phyloP scores from a whole-genome alignment of 2,329 filamentous ascomycete species.

The Xylaria sp. region DNA sequence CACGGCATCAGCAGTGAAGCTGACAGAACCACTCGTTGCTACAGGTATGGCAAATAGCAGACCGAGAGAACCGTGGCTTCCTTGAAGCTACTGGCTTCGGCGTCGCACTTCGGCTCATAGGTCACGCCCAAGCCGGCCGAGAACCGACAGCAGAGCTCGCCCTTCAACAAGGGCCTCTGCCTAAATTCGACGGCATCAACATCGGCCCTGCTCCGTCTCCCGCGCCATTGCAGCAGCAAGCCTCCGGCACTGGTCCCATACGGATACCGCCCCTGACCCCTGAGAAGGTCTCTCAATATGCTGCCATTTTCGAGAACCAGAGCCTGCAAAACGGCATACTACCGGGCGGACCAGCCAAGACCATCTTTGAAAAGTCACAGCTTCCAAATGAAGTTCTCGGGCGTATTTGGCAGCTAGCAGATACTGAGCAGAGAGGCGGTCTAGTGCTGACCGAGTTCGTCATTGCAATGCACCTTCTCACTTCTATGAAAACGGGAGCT shows the following conservation, averaged over 20 bases:
- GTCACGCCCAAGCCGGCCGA: constrained; percentile 88
- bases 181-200: constrained; percentile 83
- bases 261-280: constrained; percentile 87
- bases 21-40: constrained; percentile 35
- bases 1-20: constrained; percentile 24
- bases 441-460: constrained; percentile 91
- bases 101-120: constrained; percentile 90
- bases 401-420: constrained; percentile 94
- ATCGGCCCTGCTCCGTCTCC: constrained; percentile 50
- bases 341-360: constrained; percentile 84
- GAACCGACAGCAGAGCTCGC: constrained; percentile 83
- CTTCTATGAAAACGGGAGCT: constrained; percentile 84
- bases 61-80: constrained; percentile 93
- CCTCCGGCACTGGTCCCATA: constrained; percentile 70
- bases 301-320: constrained; percentile 88
- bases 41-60: constrained; percentile 98
- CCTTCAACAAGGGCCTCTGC: constrained; percentile 83
- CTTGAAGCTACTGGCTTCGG: constrained; percentile 93
- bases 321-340: constrained; percentile 77
- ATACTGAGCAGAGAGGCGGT: constrained; percentile 89
- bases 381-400: constrained; percentile 89
- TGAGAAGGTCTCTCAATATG: constrained; percentile 89
- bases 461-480: constrained; percentile 96
- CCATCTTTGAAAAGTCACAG: constrained; percentile 92
- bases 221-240: constrained; percentile 60